Evolutionary conservation across 176 grass and related monocot genomes (phyloP), one percentile per base, ranked within the genome.

Genomic region (Triticum urartu): DNA sequence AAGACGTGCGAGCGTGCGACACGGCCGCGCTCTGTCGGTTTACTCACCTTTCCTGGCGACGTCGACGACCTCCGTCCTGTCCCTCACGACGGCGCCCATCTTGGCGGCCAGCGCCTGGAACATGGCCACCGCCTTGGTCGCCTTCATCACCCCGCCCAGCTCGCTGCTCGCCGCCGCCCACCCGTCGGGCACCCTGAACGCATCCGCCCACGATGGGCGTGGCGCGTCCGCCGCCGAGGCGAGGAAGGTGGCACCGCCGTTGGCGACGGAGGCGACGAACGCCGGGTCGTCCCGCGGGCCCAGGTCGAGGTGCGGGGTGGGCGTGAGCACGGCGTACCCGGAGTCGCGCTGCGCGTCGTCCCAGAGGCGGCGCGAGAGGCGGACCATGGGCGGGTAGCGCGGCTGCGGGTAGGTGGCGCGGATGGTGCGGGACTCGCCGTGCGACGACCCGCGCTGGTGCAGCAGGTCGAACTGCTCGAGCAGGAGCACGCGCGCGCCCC

Each of bases 91-190:
- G 38, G 88, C 84, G 34, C 95, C 95, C 12, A 58, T 74, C 75
- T 59, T 86, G n/a, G 71, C 52, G 78, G 95, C 93, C 32, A 95
- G 90, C 10, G 90, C 70, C 88, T 95, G 94, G 77, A 95, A 98
- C 97, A 98, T 98, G 86, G 97, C 90, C 22, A 98, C 94, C 11
- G 97, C 91, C 86, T 98, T 98, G 68, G 90, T 98, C 39, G 97
- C 90, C 72, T 92, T 95, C 80, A 95, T 89, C 38, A 98, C 93
- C 9, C 95, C 91, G 66, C 88, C 91, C 45, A 77, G 34, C 60
- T 84, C 70, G 83, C 58, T 94, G 20, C 15, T 9, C 47, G 94
- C 87, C 24, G 79, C 91, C 66, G 79, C 72, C 95, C 93, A 98
- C 79, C 89, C 86, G 3, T 75, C 83, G 0, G 95, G 91, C 28